Evolutionary conservation across 805 yeast genomes (phyloP).

Genomic region (Kodamaea nitidulidarum): DNA sequence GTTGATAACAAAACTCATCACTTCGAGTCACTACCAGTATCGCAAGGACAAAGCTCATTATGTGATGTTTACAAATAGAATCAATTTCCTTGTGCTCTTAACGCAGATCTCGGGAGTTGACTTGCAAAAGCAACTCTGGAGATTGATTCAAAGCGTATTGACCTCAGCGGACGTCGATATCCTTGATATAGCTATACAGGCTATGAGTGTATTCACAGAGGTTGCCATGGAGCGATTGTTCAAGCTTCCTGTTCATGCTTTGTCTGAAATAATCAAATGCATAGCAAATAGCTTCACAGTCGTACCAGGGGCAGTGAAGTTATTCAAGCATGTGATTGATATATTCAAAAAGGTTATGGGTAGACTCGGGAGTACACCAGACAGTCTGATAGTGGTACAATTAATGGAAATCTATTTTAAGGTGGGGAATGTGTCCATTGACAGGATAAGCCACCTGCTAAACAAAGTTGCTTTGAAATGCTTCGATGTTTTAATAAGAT

Average conservation of each 20-base stretch:
- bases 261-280: slow-evolving; percentile 5
- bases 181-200: slow-evolving; percentile 2
- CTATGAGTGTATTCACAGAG: slow-evolving; percentile 6
- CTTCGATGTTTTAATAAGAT: background rate
- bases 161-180: slow-evolving; percentile 9
- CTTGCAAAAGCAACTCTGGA: slow-evolving; percentile 25
- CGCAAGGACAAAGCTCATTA: slow-evolving; percentile 22
- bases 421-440: background rate
- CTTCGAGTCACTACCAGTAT: slow-evolving; percentile 35
- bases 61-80: slow-evolving; percentile 33
- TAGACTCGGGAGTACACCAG: too few relatives aligned
- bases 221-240: slow-evolving; percentile 1
- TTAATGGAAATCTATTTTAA: slow-evolving; percentile 7
- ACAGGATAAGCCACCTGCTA: too few relatives aligned
- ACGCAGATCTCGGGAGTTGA: slow-evolving; percentile 33
- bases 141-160: slow-evolving; percentile 22
- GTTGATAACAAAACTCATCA: slow-evolving; percentile 32
- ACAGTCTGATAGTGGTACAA: background rate
- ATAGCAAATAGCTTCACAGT: slow-evolving; percentile 3
- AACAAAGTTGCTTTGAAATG: slow-evolving; percentile 1
- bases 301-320: slow-evolving; percentile 16
- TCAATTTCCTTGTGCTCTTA: slow-evolving; percentile 34
- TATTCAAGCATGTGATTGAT: slow-evolving; percentile 9
- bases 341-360: background rate
- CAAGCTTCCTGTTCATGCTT: slow-evolving; percentile 7